Evolutionary conservation across 257 asterid species (phyloP).

Genomic region (Cynanchum wilfordii): DNA sequence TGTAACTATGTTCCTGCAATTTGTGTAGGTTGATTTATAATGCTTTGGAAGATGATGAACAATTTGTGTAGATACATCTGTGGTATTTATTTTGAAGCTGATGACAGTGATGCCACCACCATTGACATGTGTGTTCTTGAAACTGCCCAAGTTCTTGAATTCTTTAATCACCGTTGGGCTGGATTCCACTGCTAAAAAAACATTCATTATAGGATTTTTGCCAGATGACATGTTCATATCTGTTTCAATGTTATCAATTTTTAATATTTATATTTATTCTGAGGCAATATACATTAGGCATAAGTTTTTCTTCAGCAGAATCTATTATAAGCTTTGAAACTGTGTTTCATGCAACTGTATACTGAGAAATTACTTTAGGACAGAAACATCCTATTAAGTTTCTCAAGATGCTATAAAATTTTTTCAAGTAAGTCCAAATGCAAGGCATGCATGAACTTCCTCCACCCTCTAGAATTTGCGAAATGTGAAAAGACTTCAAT

Average conservation of each 20-base stretch:
- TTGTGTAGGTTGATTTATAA: slow-evolving; percentile 70
- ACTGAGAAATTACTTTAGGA: neutral
- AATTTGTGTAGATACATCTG: slow-evolving; percentile 10
- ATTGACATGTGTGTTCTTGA: neutral
- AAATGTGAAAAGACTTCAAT: neutral
- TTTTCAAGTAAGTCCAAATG: no score
- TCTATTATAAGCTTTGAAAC: neutral
- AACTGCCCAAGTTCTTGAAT: no score
- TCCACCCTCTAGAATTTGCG: neutral
- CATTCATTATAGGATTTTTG: neutral
- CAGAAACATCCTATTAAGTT: neutral
- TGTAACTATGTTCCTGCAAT: neutral
- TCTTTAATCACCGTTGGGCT: neutral
- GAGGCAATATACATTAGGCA: neutral
- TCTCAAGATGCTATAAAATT: neutral
- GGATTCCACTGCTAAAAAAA: neutral
- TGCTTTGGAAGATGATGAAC: slow-evolving; percentile 79
- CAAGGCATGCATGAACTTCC: no score
- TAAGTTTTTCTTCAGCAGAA: neutral
- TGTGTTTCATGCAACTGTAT: neutral
- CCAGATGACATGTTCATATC: neutral
- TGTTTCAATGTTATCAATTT: neutral
- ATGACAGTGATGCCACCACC: neutral
- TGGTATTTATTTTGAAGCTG: neutral
- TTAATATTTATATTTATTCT: neutral